Evolutionary conservation across 2,329 filamentous ascomycete species (phyloP).

Genomic region (Plectosphaerella plurivora): DNA sequence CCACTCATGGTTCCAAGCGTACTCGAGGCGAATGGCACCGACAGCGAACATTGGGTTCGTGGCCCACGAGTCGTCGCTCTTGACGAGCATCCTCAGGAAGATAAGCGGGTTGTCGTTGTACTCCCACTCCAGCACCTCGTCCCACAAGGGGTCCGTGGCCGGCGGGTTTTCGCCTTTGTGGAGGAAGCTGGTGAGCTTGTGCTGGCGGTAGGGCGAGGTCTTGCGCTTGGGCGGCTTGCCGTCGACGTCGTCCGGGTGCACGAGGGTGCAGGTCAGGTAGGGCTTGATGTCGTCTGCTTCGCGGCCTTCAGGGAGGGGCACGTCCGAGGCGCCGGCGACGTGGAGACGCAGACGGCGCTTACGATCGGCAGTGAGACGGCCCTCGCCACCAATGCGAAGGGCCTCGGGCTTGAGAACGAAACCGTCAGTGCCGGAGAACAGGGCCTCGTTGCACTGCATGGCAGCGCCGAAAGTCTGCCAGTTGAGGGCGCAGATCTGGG

Average conservation of each 20-base stretch:
- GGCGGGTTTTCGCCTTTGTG: constrained; percentile 55
- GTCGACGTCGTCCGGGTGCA: constrained; percentile 50
- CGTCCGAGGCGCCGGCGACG: constrained; percentile 57
- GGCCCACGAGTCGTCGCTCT: constrained; percentile 61
- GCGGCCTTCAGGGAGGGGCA: constrained; percentile 49
- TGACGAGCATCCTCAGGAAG: constrained; percentile 61
- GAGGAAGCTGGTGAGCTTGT: constrained; percentile 49
- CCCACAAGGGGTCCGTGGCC: constrained; percentile 59
- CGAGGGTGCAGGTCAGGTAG: constrained; percentile 61
- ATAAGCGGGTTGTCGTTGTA: constrained; percentile 63
- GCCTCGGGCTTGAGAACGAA: constrained; percentile 62
- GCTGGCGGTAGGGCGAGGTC: constrained; percentile 56
- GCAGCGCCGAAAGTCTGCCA: constrained; percentile 64
- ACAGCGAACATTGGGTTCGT: constrained; percentile 60
- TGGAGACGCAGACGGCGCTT: constrained; percentile 50
- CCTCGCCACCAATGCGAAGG: constrained; percentile 51
- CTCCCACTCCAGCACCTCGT: constrained; percentile 63
- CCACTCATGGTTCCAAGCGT: constrained; percentile 51
- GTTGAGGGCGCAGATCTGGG: constrained; percentile 66
- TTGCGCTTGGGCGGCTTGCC: constrained; percentile 54
- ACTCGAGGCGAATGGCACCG: constrained; percentile 54
- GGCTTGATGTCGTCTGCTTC: constrained; percentile 53
- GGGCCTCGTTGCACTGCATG: constrained; percentile 65
- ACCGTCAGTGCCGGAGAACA: constrained; percentile 61
- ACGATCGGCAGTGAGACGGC: constrained; percentile 38